Evolutionary conservation across 257 asterid genomes (phyloP), one percentile per base, ranked within the genome.

Genomic region (Misopates orontium): DNA sequence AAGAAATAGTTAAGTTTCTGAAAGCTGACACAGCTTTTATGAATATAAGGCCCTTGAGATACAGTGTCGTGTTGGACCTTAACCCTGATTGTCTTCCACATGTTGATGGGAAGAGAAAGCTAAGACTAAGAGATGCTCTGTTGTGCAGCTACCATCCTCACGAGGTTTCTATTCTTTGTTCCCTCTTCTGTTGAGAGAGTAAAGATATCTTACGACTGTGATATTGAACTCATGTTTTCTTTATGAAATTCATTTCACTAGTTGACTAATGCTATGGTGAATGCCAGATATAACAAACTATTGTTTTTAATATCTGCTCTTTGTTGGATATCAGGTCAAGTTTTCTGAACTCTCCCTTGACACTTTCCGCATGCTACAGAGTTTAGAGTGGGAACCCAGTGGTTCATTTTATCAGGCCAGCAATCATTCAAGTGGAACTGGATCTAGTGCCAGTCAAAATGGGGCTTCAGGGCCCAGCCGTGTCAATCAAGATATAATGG

Each of bases 371-470:
- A 93, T 93, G 92, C 88, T 93, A 53, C 99, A 93, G 65, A 77
- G 82, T 78, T 83, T 93, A 72, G 99, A 93, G 76, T 93, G 96
- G 99, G 99, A 93, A 80, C 97, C 97, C 42, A 83, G 96, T 68
- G 99, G 99, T 75, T 86, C 95, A 21, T 86, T 93, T 82, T 93
- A 86, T 76, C 91, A 83, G 83, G 71, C 84, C 64, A 81, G 64
- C 77, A 75, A 66, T 76, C 70, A 79, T 71, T 66, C 87, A 44
- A 68, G 75, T 87, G 96, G 95, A 71, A 50, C 75, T 70, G 88
- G 75, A 62, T 68, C 87, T 67, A 73, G 78, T 55, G 66, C 74
- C 69, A 73, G 84, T 69, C 97, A 89, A 75, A 89, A 83, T 87
- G 99, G 95, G 80, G 81, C 83, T 67, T 79, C 87, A 10, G 95